These are phyloP conservation scores for Paxillus involutus DNA, from an alignment of 768 basidiomycete species.

Conservation along the genomic window DNA sequence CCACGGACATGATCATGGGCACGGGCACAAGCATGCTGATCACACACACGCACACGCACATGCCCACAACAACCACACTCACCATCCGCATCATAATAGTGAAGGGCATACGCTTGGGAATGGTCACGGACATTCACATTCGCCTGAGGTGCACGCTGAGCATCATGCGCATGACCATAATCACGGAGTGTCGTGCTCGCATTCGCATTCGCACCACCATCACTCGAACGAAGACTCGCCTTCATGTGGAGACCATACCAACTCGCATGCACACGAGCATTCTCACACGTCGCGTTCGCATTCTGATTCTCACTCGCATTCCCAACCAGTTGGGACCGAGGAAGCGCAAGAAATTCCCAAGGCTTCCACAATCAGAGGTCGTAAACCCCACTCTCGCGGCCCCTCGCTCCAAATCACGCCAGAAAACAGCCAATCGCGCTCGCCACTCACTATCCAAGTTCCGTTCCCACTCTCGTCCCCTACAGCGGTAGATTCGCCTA, in stretches of 20 bases:
- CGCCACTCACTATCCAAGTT: conserved; percentile 18
- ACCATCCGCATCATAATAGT: conserved; percentile 23
- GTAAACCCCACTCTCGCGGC: conserved; percentile 39
- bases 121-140: conserved; percentile 12
- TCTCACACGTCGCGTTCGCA: conserved; percentile 12
- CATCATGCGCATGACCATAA: conserved; percentile 13
- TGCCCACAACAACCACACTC: conserved; percentile 19
- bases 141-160: conserved; percentile 9
- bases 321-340: conserved; percentile 8
- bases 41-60: conserved; percentile 36
- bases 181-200: conserved; percentile 21
- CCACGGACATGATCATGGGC: conserved; percentile 16
- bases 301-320: conserved; percentile 14
- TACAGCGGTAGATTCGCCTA: conserved; percentile 42
- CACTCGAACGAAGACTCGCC: conserved; percentile 24
- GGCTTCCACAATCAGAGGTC: conserved; percentile 23
- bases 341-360: conserved; percentile 8
- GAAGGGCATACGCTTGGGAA: conserved; percentile 21
- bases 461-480: conserved; percentile 28
- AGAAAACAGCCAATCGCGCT: conserved; percentile 19
- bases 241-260: conserved; percentile 16
- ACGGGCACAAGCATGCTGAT: conserved; percentile 7
- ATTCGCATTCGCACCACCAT: conserved; percentile 26
- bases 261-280: conserved; percentile 30
- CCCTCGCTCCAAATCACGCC: conserved; percentile 39